phyloP scores from a whole-genome alignment of 495 filamentous ascomycete species.

The Penicillium subrubescens region DNA sequence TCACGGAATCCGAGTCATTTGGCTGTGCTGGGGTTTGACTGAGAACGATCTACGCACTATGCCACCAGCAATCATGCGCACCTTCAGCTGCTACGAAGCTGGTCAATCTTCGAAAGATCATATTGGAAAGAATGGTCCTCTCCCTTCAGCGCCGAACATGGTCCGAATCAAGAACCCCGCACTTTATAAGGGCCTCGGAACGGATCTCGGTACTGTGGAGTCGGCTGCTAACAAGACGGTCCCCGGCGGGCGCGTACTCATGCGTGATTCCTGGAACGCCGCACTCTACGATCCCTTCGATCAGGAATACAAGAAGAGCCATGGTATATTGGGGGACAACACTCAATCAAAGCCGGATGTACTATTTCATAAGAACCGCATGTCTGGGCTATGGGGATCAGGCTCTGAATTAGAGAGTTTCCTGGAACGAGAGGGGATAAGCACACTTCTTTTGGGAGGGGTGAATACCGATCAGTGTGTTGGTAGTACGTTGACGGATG shows the following conservation, averaged over 20 bases:
- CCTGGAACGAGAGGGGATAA: constrained; percentile 44
- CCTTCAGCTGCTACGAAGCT: constrained; percentile 35
- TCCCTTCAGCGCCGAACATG: constrained; percentile 9
- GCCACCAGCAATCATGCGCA: constrained; percentile 50
- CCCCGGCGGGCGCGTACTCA: constrained; percentile 50
- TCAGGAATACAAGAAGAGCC: constrained; percentile 32
- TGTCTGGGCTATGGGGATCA: constrained; percentile 55
- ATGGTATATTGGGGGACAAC: background rate
- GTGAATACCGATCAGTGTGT: constrained; percentile 67
- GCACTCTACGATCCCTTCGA: constrained; percentile 50
- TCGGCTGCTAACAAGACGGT: constrained; percentile 40
- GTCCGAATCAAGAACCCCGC: constrained; percentile 12
- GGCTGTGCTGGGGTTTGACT: constrained; percentile 63
- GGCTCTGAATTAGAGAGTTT: constrained; percentile 33
- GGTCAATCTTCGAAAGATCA: constrained; percentile 6
- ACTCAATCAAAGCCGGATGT: constrained; percentile 41
- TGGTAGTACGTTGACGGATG: constrained; percentile 54
- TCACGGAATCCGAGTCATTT: constrained; percentile 53
- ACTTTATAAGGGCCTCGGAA: constrained; percentile 43
- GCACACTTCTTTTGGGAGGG: constrained; percentile 55
- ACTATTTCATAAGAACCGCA: constrained; percentile 58
- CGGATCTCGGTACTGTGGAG: constrained; percentile 38
- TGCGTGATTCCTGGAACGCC: constrained; percentile 57
- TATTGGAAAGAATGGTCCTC: background rate
- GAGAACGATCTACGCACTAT: constrained; percentile 52